phyloP scores from a whole-genome alignment of 2,329 filamentous ascomycete species.

The Phialocephala subalpina region DNA sequence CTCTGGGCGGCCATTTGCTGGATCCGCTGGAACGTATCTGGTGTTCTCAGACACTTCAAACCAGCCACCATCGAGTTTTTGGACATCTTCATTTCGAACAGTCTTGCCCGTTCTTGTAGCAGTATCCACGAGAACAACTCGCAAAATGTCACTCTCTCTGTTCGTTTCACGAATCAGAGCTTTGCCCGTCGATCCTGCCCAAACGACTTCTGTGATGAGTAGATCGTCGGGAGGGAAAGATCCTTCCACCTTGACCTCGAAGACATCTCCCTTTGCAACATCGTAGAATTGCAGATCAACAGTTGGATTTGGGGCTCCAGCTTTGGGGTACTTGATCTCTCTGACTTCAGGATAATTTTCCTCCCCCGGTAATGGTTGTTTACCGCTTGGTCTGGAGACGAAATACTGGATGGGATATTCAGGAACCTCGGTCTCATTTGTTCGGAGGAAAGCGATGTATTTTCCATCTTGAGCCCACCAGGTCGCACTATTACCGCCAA shows the following conservation, averaged over 20 bases:
- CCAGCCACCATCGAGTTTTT: conserved; percentile 93
- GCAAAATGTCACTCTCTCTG: conserved; percentile 89
- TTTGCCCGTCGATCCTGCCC: conserved; percentile 78
- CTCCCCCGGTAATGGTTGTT: conserved; percentile 70
- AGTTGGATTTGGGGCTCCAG: conserved; percentile 90
- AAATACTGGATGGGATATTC: conserved; percentile 96
- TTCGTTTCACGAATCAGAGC: conserved; percentile 93
- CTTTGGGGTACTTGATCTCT: conserved; percentile 97
- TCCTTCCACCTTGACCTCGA: conserved; percentile 78
- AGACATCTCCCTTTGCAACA: conserved; percentile 76
- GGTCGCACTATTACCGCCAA: conserved; percentile 80
- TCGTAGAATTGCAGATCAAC: conserved; percentile 93
- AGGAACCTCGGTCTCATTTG: conserved; percentile 91
- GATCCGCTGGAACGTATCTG: conserved; percentile 84
- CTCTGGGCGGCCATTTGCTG: conserved; percentile 74
- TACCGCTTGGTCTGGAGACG: conserved; percentile 83
- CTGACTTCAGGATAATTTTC: conserved; percentile 91
- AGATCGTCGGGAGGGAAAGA: conserved; percentile 84
- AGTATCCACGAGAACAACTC: conserved; percentile 86
- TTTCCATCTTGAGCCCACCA: conserved; percentile 96
- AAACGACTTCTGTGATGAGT: conserved; percentile 91
- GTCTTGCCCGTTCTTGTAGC: conserved; percentile 75
- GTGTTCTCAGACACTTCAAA: conserved; percentile 93
- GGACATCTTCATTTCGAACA: conserved; percentile 81
- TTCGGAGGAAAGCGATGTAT: conserved; percentile 89